Conservation (phyloP, 495 filamentous ascomycete genomes). For the Astrocystis sublimbata region DNA sequence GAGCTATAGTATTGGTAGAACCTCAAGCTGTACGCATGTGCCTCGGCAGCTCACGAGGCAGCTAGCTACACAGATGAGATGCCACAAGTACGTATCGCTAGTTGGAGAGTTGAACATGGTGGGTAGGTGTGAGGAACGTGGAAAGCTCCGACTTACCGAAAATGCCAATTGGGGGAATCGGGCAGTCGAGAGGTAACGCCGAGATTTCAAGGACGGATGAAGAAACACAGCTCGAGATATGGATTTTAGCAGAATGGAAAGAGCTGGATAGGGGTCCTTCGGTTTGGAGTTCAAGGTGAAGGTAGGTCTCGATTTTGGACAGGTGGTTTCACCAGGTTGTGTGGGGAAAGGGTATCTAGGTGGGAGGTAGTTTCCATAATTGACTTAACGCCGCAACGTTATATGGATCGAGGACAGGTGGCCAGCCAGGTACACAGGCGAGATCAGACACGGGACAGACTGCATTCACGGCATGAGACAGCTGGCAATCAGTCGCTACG, state of each 20-base stretch:
- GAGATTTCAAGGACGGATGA: neutral
- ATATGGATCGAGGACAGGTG: neutral
- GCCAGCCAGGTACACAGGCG: neutral
- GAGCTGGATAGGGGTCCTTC: slow-evolving; percentile 12
- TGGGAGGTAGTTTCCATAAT: too few relatives aligned
- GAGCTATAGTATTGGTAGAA: neutral
- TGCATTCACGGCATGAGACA: neutral
- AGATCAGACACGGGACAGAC: too few relatives aligned
- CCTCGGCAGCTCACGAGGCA: neutral
- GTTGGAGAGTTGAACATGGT: neutral
- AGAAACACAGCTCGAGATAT: neutral
- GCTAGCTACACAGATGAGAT: too few relatives aligned
- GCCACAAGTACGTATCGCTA: neutral
- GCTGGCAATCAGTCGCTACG: slow-evolving; percentile 3
- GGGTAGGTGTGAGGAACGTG: neutral
- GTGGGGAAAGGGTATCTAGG: slow-evolving; percentile 22
- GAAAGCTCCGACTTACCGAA: slow-evolving; percentile 1
- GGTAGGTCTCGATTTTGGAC: slow-evolving; percentile 32
- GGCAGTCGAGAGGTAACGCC: neutral
- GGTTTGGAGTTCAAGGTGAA: slow-evolving; percentile 4
- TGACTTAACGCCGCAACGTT: too few relatives aligned
- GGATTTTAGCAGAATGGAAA: neutral
- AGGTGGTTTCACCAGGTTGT: slow-evolving; percentile 37
- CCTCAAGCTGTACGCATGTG: neutral
- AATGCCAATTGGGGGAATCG: neutral